Evolutionary conservation across 1,139 yeast species (phyloP), one percentile per base, ranked within the genome.

Genomic region (Pichia norvegensis): DNA sequence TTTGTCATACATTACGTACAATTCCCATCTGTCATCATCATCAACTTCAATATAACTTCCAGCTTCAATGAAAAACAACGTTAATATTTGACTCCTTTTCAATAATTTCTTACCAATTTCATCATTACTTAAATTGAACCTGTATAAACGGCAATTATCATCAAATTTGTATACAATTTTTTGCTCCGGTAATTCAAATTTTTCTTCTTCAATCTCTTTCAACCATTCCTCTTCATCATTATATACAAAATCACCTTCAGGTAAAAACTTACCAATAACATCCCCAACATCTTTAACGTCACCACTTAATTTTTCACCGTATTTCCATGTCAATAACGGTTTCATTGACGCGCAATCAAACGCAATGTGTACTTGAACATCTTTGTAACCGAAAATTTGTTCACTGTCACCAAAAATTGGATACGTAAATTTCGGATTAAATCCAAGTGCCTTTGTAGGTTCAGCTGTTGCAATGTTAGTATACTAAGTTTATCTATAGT

Each of bases 381-480:
- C 82, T 54, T 81, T 73, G 61, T 78, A 94, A 2, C 99, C 99
- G 61, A 80, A 87, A 10, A 94, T 81, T 45, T 82, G 80, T 62
- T 94, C 98, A 2, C 87, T 74, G 46, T 88, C 96, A 10, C 97
- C 97, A 67, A 79, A 92, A 14, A 92, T 81, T 2, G 97, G 95
- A 63, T 92, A 92, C 1, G 97, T 90, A 66, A 86, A 90, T 19
- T 67, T 63, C 0, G 98, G 97, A 33, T 73, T 67, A 67, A 83
- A 81, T 4, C 76, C 67, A 16, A 82, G 76, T 2, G 77, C 74
- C 0, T 81, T 80, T 6, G 69, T 65, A 2, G 75, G 70, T 49
- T 79, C 81, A 2, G 84, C 77, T 40, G 42, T 21, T 16, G 11
- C 9, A 25, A n/a, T 42, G 40, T 36, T 43, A 38, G 41, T 33